A percentile compares a stretch with the other conserved stretches of the same genome.
Conservation (phyloP, 768 basidiomycete genomes). For the Amanita brunnescens region DNA sequence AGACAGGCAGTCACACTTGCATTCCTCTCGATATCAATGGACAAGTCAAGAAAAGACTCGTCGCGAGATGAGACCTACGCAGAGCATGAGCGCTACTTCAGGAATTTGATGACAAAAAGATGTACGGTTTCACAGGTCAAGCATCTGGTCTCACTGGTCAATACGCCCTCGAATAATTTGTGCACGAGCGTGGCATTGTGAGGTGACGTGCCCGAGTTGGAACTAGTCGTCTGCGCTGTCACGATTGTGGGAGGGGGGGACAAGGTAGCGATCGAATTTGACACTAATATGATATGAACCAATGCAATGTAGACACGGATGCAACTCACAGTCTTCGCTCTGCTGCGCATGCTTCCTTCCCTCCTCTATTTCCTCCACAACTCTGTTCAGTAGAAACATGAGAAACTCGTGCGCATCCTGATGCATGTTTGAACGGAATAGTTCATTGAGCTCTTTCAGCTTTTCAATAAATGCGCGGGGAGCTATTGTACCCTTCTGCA, state of each 20-base stretch:
- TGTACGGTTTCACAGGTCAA: constrained; percentile 92
- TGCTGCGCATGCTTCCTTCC: constrained; percentile 39
- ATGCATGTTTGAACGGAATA: constrained; percentile 86
- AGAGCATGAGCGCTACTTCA: constrained; percentile 6
- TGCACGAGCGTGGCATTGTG: constrained; percentile 75
- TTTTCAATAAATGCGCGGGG: constrained; percentile 92
- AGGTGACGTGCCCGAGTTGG: constrained; percentile 38
- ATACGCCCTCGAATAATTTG: constrained; percentile 81
- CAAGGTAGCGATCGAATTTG: constrained; percentile 45
- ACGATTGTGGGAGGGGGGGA: constrained; percentile 34
- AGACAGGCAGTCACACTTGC: constrained; percentile 94
- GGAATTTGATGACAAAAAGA: constrained; percentile 6
- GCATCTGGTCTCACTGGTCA: constrained; percentile 97
- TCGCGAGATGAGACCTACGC: constrained; percentile 84
- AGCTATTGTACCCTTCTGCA: constrained; percentile 76
- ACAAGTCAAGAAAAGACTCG: constrained; percentile 96
- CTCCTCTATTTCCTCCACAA: constrained; percentile 88
- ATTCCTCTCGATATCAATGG: constrained; percentile 98
- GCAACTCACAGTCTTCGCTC: constrained; percentile 55
- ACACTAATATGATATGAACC: constrained; percentile 32
- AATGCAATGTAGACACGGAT: constrained; percentile 3
- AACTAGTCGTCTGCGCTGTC: constrained; percentile 31
- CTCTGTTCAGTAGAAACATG: constrained; percentile 86
- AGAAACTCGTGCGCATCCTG: constrained; percentile 99
- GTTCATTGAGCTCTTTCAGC: constrained; percentile 85